These are phyloP conservation scores for Cinchona pubescens DNA, from an alignment of 257 asterid species.

Conservation along the genomic window DNA sequence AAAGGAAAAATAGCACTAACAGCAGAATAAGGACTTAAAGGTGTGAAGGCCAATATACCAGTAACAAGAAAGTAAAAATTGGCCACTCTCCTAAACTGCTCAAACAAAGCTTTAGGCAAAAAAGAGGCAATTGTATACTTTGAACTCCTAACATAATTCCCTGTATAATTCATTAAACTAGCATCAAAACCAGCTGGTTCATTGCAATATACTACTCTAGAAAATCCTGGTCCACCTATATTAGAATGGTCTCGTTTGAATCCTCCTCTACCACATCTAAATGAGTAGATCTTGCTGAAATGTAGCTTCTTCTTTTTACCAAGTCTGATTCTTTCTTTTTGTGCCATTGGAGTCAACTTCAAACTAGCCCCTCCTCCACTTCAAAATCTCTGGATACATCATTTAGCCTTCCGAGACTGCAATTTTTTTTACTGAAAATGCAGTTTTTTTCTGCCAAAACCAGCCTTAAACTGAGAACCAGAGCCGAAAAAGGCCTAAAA, in stretches of 20 bases:
- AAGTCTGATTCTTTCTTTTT: conserved; percentile 30
- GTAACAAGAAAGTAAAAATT: conserved; percentile 78
- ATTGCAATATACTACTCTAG: conserved; percentile 77
- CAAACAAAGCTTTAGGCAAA: conserved; percentile 83
- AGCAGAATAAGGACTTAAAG: conserved; percentile 68
- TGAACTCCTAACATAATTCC: conserved; percentile 71
- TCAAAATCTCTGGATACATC: not conserved
- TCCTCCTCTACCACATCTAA: conserved; percentile 52
- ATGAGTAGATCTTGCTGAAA: conserved; percentile 76
- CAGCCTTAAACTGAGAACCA: conserved; percentile 2
- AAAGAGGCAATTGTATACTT: conserved; percentile 80
- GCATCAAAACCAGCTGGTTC: conserved; percentile 54
- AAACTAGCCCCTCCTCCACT: conserved; percentile 2
- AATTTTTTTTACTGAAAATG: conserved; percentile 10
- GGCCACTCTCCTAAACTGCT: conserved; percentile 95
- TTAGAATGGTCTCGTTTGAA: conserved; percentile 58
- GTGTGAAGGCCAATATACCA: conserved; percentile 69
- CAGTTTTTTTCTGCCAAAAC: not conserved
- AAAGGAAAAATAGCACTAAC: conserved; percentile 68
- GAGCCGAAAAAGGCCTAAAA: conserved; percentile 9
- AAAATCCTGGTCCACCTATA: conserved; percentile 88
- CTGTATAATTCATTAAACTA: conserved; percentile 37
- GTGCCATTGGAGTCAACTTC: conserved; percentile 15
- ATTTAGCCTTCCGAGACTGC: not conserved
- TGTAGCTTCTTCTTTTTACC: conserved; percentile 56